A percentile compares a stretch with the other conserved stretches of the same genome.
phyloP scores from a whole-genome alignment of 2,329 filamentous ascomycete species.

The Emericellopsis cladophorae region DNA sequence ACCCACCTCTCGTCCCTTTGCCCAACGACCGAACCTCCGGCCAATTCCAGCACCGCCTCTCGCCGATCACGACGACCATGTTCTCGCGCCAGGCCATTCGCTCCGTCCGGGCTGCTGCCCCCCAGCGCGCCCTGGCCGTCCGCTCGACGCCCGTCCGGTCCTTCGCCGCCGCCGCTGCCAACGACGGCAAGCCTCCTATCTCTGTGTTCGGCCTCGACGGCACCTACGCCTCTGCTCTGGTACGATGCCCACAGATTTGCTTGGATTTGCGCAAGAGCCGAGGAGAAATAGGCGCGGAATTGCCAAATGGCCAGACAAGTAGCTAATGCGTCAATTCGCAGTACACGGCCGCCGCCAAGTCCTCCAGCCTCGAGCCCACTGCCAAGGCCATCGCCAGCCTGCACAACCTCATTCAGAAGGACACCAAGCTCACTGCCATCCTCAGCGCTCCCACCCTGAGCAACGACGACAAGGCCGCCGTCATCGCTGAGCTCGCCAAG shows the following conservation, averaged over 20 bases:
- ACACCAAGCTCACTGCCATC: conserved; percentile 67
- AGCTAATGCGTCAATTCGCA: conserved; percentile 21
- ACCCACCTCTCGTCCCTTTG: conserved; percentile 5
- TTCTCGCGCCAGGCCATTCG: conserved; percentile 48
- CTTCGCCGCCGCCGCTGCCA: conserved; percentile 76
- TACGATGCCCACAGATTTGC: conserved; percentile 36
- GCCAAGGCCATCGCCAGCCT: conserved; percentile 69
- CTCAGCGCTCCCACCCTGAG: conserved; percentile 71
- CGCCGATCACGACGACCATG: conserved; percentile 24
- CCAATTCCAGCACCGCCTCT: conserved; percentile 8
- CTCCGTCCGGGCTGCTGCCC: conserved; percentile 42
- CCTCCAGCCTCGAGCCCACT: conserved; percentile 70
- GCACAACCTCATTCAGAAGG: conserved; percentile 61
- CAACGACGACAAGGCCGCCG: conserved; percentile 67
- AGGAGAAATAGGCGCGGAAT: background rate
- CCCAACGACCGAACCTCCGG: background rate
- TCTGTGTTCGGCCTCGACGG: conserved; percentile 92
- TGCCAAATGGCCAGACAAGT: background rate
- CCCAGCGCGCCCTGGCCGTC: conserved; percentile 38
- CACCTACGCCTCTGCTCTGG: conserved; percentile 96
- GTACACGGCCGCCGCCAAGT: conserved; percentile 95
- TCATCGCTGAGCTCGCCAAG: conserved; percentile 83
- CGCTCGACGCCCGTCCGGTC: conserved; percentile 49
- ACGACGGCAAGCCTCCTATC: conserved; percentile 68
- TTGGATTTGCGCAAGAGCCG: too few species aligned